Base-by-base conservation (phyloP, 176 grass and related monocot species). In the Saccharum officinarum region DNA sequence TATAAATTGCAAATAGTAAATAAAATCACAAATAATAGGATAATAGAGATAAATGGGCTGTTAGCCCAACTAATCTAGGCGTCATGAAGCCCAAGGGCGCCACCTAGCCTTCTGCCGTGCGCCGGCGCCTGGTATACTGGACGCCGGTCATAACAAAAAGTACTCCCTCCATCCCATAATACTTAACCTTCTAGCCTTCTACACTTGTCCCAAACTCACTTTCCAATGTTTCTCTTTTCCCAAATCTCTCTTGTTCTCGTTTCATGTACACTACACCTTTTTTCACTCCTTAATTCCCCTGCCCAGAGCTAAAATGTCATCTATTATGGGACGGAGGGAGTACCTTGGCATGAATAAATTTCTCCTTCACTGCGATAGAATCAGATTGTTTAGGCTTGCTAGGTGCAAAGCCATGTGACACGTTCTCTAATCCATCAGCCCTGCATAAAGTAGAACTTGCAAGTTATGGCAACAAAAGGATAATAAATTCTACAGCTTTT, bases 291-390 rank as follows among this genome's bases (percentile, higher is more conserved):
- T 60, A 60, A 60, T 60, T 23, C 22, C 55, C 3, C 0, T 60
- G 8, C 55, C 8, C 22, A 60, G 22, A 60, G 20, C 9, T 10
- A 60, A 55, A 8, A n/a, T 0, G 9, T 11, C 22, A 59, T 59
- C 54, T 59, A n/a, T 59, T 59, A 59, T 9, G 22, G 22, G 55
- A 60, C 3, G 55, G 55, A 60, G 8, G 20, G 54, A 62, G 49
- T 91, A 99, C 97, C 93, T 99, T 99, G 68, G 93, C 91, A 80
- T 99, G 97, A 92, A 99, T 99, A 86, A 97, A 99, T 86, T 97
- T 99, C 85, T 99, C 97, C 83, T 99, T 99, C 14, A 92, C 72
- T 70, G 97, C 83, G 69, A 99, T 99, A 78, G 90, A 86, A 90
- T 99, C 97, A 0, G 88, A 92, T 67, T 92, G 88, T 72, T 86